Base-by-base conservation (phyloP, 177 flowering plant species). In the Telopea speciosissima region DNA sequence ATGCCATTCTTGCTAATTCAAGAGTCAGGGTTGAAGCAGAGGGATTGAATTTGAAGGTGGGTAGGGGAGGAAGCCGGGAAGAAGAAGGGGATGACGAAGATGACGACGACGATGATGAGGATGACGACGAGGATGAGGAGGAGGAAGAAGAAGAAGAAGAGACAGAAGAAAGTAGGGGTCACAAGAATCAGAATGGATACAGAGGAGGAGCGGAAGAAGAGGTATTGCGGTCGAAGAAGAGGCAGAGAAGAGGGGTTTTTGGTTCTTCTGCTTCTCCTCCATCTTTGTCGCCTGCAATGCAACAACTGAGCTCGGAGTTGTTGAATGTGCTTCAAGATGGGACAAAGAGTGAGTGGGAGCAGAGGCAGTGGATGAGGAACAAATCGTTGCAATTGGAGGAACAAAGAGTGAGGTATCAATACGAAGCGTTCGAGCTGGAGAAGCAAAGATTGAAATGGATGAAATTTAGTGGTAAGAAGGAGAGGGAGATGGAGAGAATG, bases 401-500 rank as follows among this genome's bases (percentile, higher is more conserved):
- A 80, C 81, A 86, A 74, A 74, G 79, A 59, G 81, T 93, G 63
- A 80, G 81, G 49, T 84, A 77, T 75, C 88, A 84, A 61, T 65
- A 40, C 16, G 75, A 89, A 72, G 90, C 89, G 21, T 83, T 81
- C 45, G 96, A 93, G 87, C 80, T 95, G 1, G 99, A 93, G 84
- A 93, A 88, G 77, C 92, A 87, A 76, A 76, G 93, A 72, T 69
- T 90, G 70, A 95, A 95, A 74, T 95, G 99, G 99, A 54, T 83
- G 36, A 92, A 82, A 72, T 95, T 83, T 44, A 85, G 94, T 72
- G 75, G 84, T 74, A 89, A 90, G 83, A 95, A 95, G 77, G 99
- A 95, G 83, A 85, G 99, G 81, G 96, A 93, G 63, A 87, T 95
- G 91, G 98, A 95, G 85, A 86, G 79, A 65, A 80, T 84, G 62